Conservation (phyloP, 1,284 basidiomycete genomes). For the Cystobasidium slooffiae region DNA sequence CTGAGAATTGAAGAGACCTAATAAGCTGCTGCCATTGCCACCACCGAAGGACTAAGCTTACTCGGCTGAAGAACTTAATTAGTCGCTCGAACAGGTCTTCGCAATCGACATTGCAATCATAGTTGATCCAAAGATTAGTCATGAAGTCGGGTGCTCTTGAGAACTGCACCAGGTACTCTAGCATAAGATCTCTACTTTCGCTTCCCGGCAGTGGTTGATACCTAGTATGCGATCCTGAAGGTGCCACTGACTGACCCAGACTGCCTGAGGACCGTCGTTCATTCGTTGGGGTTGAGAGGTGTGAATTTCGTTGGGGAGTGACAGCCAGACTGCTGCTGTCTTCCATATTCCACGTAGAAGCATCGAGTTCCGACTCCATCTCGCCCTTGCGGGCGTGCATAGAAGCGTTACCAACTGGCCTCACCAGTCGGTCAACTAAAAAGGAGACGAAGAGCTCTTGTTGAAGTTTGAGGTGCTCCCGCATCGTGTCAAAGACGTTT, state of each 20-base stretch:
- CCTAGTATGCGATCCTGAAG: conserved; percentile 55
- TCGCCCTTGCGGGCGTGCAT: conserved; percentile 54
- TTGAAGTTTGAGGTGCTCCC: conserved; percentile 88
- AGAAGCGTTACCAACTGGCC: conserved; percentile 50
- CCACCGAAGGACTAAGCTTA: not conserved
- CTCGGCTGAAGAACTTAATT: conserved; percentile 76
- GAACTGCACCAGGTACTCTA: conserved; percentile 84
- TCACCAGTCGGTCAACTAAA: conserved; percentile 81
- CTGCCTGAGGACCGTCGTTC: conserved; percentile 47
- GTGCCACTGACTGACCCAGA: conserved; percentile 44
- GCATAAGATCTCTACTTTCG: conserved; percentile 84
- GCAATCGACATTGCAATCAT: conserved; percentile 95
- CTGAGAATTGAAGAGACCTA: conserved; percentile 57
- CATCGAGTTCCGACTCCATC: conserved; percentile 52
- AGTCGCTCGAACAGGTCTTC: conserved; percentile 93
- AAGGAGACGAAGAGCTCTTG: conserved; percentile 94
- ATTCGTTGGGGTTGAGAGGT: conserved; percentile 6
- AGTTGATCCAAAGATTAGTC: conserved; percentile 94
- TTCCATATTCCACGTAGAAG: conserved; percentile 50
- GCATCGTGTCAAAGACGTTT: conserved; percentile 86
- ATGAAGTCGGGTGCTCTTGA: conserved; percentile 79
- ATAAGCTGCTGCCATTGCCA: too few species aligned
- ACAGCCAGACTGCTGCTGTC: not conserved
- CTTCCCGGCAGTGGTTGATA: conserved; percentile 18
- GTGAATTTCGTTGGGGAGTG: conserved; percentile 30